Evolutionary conservation across 805 yeast genomes (phyloP), one percentile per base, ranked within the genome.

Genomic region (Candida awuae): DNA sequence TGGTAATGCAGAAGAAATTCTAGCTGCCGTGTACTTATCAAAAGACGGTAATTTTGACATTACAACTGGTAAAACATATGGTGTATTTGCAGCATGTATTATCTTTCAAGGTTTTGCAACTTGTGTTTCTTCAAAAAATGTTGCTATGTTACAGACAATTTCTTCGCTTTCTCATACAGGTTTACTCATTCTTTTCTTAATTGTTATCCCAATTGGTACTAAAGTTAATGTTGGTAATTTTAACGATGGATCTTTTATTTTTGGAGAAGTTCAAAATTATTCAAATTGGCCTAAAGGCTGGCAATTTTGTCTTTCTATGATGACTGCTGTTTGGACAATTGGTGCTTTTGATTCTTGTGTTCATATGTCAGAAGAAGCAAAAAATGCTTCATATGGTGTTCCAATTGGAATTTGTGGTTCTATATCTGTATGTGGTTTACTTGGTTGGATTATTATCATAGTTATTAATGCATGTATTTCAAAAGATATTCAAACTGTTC

Each of bases 241-340:
- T 50, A 60, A 58, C 34, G 39, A 51, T 16, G 68, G 63, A 4
- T 32, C 44, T 4, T 67, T 53, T 47, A 65, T 67, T 20, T 68
- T 68, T 43, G 62, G 61, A 17, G 44, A 55, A 31, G 46, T 58
- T 35, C 57, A 58, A 13, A 63, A 63, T 39, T 49, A 37, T 39
- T 54, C 66, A 35, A 57, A 54, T 22, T 67, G 69, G 65, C 55
- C 62, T 15, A 47, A 45, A 3, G 71, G 71, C n/a, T 66, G 68
- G 68, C 57, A 66, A 10, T 63, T 62, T 35, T 53, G 63, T 51
- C 53, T 55, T 32, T 58, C 66, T 14, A 65, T 67, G 67, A 62
- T 67, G 66, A 73, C 74, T 1, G 66, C 67, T 4, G 62, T 70
- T 34, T 69, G 75, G 75, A 70, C 74, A 28, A 68, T 70, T 48